Evolutionary conservation across 164 flowering plant genomes (phyloP).

Genomic region (Pachysandra terminalis): DNA sequence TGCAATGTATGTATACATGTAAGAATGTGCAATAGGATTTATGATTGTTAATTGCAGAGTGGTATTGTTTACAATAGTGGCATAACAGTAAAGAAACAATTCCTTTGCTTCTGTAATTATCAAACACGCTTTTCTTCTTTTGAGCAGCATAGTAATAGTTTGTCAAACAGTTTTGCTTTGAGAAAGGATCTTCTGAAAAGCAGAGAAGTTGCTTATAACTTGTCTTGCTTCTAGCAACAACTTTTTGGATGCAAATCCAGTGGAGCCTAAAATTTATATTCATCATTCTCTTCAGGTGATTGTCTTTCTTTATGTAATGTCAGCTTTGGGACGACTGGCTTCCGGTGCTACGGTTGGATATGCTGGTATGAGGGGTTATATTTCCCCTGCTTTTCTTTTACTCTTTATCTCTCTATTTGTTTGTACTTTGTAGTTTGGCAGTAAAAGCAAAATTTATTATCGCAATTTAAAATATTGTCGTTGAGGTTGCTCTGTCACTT

Average conservation of each 20-base stretch:
- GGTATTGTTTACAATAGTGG: too few relatives aligned
- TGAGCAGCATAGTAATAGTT: too few relatives aligned
- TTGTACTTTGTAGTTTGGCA: background rate
- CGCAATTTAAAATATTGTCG: background rate
- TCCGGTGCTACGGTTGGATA: constrained; percentile 53
- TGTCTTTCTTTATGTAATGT: constrained; percentile 37
- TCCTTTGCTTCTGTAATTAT: too few relatives aligned
- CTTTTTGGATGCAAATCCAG: background rate
- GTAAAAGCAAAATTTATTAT: background rate
- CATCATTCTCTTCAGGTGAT: constrained; percentile 46
- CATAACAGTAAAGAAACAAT: too few relatives aligned
- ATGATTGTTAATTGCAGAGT: too few relatives aligned
- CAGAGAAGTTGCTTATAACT: background rate
- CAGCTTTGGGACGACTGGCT: constrained; percentile 42
- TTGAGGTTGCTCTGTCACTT: constrained; percentile 7
- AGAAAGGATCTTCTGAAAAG: too few relatives aligned
- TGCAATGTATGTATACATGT: too few relatives aligned
- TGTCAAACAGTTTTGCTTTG: too few relatives aligned
- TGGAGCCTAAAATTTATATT: background rate
- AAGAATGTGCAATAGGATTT: too few relatives aligned
- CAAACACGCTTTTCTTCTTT: too few relatives aligned
- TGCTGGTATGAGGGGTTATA: constrained; percentile 28
- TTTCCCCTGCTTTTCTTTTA: background rate
- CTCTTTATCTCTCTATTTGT: background rate
- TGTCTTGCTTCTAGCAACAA: background rate